Conservation (phyloP, 345 rosid genomes). For the Dovyalis caffra region DNA sequence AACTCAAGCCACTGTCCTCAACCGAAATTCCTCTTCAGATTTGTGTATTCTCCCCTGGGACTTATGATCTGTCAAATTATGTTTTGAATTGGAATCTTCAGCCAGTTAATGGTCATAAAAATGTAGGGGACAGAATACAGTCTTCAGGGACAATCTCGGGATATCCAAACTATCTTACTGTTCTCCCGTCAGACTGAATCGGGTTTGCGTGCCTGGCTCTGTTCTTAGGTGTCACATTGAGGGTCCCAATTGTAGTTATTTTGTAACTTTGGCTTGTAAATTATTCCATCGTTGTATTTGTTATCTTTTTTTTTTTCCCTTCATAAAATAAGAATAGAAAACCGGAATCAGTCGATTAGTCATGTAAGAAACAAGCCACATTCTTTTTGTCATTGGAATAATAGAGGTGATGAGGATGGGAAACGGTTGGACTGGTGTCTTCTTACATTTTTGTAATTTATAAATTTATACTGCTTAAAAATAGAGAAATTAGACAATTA, state of each 20-base stretch:
- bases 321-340: constrained; percentile 18
- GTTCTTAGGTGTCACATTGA: neutral
- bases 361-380: constrained; percentile 11
- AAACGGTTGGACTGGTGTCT: neutral
- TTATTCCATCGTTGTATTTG: constrained; percentile 20
- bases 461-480: neutral
- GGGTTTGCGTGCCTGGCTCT: neutral
- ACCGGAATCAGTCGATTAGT: constrained; percentile 15
- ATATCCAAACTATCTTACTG: constrained; percentile 66
- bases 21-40: constrained; percentile 61
- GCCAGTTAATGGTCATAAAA: constrained; percentile 22
- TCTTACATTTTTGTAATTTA: too few species aligned
- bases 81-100: constrained; percentile 63
- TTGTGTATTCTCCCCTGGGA: constrained; percentile 72
- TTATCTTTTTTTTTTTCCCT: neutral
- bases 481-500: neutral
- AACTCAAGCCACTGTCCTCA: constrained; percentile 55
- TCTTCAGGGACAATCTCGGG: constrained; percentile 68
- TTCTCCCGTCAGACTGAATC: constrained; percentile 52
- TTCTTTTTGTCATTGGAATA: constrained; percentile 19
- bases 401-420: neutral
- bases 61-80: constrained; percentile 76
- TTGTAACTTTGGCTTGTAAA: constrained; percentile 30
- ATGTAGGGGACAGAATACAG: constrained; percentile 21
- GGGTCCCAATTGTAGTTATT: constrained; percentile 8